Percentiles rank a stretch among this genome's conserved stretches.
Conservation (phyloP, 2,329 filamentous ascomycete genomes). For the Aspergillus tubingensis region DNA sequence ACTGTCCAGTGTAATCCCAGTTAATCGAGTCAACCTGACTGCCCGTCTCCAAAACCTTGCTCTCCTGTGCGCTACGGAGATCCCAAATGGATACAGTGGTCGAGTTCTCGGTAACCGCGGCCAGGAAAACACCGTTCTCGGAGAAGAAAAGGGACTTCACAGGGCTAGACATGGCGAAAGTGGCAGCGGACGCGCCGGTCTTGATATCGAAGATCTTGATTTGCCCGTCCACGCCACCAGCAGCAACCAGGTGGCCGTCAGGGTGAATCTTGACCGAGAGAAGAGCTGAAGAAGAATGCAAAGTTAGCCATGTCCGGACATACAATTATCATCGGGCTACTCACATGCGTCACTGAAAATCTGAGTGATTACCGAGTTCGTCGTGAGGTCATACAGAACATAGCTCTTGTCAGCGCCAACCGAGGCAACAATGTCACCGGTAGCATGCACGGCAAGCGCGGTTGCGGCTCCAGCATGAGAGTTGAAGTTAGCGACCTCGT, state of each 20-base stretch:
- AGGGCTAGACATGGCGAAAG: slow-evolving; percentile 66
- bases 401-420: slow-evolving; percentile 91
- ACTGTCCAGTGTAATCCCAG: slow-evolving; percentile 97
- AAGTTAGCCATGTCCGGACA: neutral
- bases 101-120: slow-evolving; percentile 75
- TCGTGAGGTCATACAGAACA: slow-evolving; percentile 78
- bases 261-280: slow-evolving; percentile 86
- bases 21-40: slow-evolving; percentile 72
- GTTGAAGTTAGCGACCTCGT: slow-evolving; percentile 68
- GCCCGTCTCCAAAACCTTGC: slow-evolving; percentile 84
- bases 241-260: slow-evolving; percentile 90
- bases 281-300: slow-evolving; percentile 57
- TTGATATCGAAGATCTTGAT: slow-evolving; percentile 90
- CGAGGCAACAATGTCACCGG: slow-evolving; percentile 79
- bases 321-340: slow-evolving; percentile 32
- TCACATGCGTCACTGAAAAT: slow-evolving; percentile 78
- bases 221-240: slow-evolving; percentile 74
- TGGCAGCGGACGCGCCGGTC: slow-evolving; percentile 72
- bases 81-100: slow-evolving; percentile 85
- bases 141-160: slow-evolving; percentile 81
- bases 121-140: slow-evolving; percentile 96
- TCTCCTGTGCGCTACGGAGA: slow-evolving; percentile 77
- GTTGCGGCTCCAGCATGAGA: slow-evolving; percentile 82
- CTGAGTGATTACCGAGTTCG: slow-evolving; percentile 70
- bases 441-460: slow-evolving; percentile 77